These are phyloP conservation scores for Nadsonia commutata DNA, from an alignment of 1,139 yeast genomes.

Conservation along the genomic window DNA sequence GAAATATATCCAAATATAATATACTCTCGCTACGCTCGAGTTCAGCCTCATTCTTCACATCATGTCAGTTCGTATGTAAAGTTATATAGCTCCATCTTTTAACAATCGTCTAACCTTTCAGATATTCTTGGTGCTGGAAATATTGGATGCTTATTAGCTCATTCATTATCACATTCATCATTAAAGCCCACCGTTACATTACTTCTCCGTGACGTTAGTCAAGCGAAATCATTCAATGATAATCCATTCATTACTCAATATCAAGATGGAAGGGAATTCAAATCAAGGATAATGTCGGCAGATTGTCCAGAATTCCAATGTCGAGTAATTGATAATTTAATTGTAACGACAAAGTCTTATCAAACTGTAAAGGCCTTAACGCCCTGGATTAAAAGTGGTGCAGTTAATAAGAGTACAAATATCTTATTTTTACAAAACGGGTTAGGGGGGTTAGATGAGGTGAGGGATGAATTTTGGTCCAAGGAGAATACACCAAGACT, in stretches of 20 bases:
- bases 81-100: neutral
- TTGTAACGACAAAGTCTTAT: slow-evolving; percentile 52
- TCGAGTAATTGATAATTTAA: slow-evolving; percentile 31
- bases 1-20: no score
- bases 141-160: neutral
- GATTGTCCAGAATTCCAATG: slow-evolving; percentile 12
- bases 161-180: neutral
- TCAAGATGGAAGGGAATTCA: neutral
- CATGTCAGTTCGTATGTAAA: neutral
- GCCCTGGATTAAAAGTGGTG: slow-evolving; percentile 30
- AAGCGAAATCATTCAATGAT: slow-evolving; percentile 2
- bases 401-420: slow-evolving; percentile 33
- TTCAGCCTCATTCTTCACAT: no score
- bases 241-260: slow-evolving; percentile 7
- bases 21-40: no score
- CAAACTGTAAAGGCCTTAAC: slow-evolving; percentile 35
- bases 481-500: slow-evolving; percentile 7
- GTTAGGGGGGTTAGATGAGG: slow-evolving; percentile 46
- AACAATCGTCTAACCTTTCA: neutral
- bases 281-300: slow-evolving; percentile 1
- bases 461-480: slow-evolving; percentile 41
- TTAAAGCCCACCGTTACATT: slow-evolving; percentile 1
- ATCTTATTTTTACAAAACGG: slow-evolving; percentile 68
- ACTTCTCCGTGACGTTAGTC: neutral
- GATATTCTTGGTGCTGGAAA: neutral